These are phyloP conservation scores for Bonia amplexicaulis DNA, from an alignment of 176 grass and related monocot species.

Conservation along the genomic window DNA sequence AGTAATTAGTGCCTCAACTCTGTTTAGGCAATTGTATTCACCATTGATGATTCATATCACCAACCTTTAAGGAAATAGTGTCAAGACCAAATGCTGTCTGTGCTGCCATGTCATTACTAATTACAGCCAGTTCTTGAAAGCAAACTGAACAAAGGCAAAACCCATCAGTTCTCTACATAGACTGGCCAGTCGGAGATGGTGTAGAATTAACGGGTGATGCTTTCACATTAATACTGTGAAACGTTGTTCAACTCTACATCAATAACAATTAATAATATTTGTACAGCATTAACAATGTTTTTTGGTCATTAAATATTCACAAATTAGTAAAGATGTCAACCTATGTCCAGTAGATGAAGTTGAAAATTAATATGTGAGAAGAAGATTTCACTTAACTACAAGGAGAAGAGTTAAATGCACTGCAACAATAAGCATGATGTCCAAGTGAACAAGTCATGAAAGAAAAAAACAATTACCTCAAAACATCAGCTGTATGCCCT, in stretches of 20 bases:
- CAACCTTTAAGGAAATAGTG: background rate
- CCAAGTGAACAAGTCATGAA: background rate
- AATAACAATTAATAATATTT: background rate
- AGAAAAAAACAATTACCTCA: conserved; percentile 52
- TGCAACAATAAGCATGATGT: background rate
- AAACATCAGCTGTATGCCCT: conserved; percentile 92
- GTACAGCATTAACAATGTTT: background rate
- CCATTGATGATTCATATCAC: background rate
- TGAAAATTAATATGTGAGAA: background rate
- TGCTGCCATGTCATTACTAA: background rate
- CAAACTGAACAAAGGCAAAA: background rate
- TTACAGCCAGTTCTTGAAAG: background rate
- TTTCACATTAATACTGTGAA: background rate
- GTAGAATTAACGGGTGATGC: background rate
- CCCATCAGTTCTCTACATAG: background rate
- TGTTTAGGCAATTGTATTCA: background rate
- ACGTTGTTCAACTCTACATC: background rate
- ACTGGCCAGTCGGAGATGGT: background rate
- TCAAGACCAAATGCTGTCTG: background rate
- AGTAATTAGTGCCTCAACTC: background rate
- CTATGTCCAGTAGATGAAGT: background rate
- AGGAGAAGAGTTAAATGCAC: conserved; percentile 1
- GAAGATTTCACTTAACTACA: background rate
- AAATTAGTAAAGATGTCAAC: background rate
- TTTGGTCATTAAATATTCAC: conserved; percentile 16